Base-by-base conservation (phyloP, 805 yeast species). In the Hanseniaspora nectarophila region DNA sequence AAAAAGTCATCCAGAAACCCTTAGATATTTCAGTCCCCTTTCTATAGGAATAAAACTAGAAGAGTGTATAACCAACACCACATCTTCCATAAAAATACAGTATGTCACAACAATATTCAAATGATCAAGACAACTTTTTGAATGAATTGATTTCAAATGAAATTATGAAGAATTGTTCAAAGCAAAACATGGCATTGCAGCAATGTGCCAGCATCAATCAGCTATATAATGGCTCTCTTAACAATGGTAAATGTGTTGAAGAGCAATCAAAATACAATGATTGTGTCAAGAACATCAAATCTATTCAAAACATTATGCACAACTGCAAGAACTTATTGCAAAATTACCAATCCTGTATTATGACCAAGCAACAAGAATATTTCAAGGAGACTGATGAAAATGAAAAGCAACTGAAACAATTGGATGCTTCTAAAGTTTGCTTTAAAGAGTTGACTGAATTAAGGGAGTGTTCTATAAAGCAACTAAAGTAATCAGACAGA, bases 91-190 rank as follows among this genome's bases (percentile, higher is more conserved):
- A 28, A 4, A 2, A 15, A 38, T 12, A 9, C 15, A 45, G 4
- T 15, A 49, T 49, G 53, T 42, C 53, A 18, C 31, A 49, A 42
- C 42, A 42, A 8, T 49, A 49, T 16, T 42, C 46, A 13, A 20
- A 49, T 20, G 53, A 49, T 13, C 46, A 42, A 42, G 53, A 49
- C 15, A 33, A 37, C 8, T 42, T 42, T 20, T 33, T 49, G 28
- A 49, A 49, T 24, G 53, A 49, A 5, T 18, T 49, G 16, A 49
- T 49, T 8, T 23, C 29, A 9, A 42, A 42, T 18, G 53, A 49
- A 34, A 49, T 49, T 2, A 31, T 49, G 43, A 49, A 49, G 28
- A 32, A 49, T 12, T 49, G 53, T 23, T 49, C 53, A 2, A 49
- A 34, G 15, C 46, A 49, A 16, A 42, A 49, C 15, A 42, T 49